Evolutionary conservation across 495 filamentous ascomycete genomes (phyloP).

Genomic region (Talaromyces wortmannii): DNA sequence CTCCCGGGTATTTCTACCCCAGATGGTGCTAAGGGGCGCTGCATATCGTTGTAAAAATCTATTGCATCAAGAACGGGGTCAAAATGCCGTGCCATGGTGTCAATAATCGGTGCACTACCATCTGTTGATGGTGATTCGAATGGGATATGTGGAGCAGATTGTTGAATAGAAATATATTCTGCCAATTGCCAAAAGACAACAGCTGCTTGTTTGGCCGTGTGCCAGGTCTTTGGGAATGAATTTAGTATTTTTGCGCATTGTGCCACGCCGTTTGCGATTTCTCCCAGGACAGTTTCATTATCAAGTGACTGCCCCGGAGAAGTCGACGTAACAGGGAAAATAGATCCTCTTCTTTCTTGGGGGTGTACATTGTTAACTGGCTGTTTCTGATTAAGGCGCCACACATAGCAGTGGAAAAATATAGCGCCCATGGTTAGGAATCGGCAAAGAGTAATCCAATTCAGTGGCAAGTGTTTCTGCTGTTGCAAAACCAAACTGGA

Average conservation of each 20-base stretch:
- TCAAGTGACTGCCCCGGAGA: neutral
- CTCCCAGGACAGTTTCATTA: neutral
- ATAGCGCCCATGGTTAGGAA: constrained; percentile 10
- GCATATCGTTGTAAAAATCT: neutral
- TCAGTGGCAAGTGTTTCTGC: constrained; percentile 19
- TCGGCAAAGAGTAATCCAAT: constrained; percentile 19
- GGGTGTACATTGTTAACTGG: neutral
- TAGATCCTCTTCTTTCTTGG: constrained; percentile 1
- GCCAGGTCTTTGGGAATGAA: neutral
- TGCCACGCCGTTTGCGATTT: neutral
- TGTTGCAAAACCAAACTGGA: constrained; percentile 15
- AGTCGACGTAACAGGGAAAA: neutral
- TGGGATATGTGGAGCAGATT: neutral
- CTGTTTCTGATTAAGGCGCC: neutral
- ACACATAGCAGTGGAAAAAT: constrained; percentile 10
- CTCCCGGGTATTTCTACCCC: neutral
- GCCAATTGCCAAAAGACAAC: neutral
- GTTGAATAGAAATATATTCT: neutral
- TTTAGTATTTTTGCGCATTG: neutral
- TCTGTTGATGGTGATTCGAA: neutral
- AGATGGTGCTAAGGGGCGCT: neutral
- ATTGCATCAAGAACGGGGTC: constrained; percentile 3
- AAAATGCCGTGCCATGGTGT: neutral
- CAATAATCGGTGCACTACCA: neutral
- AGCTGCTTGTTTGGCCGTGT: neutral